Base-by-base conservation (phyloP, 208 protist species). In the Kentomonas sorsogonicus region DNA sequence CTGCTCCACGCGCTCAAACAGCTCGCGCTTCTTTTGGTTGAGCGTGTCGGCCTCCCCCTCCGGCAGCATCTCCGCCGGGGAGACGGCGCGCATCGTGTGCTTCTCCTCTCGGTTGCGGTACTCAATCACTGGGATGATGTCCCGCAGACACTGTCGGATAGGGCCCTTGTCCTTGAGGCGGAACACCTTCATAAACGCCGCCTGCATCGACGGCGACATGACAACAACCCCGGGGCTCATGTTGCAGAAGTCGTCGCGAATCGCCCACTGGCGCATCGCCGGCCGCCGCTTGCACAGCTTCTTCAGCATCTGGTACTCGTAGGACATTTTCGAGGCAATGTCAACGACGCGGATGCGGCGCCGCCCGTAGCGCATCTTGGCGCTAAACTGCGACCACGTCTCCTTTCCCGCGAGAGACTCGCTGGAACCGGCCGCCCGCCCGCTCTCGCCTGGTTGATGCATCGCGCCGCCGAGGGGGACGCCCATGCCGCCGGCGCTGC, bases 241-340 rank as follows among this genome's bases (percentile, higher is more conserved):
- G 54, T 90, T 73, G 60, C 83, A 90, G 63, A 85, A 87, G 53
- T 94, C 87, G 63, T 94, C 83, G 18, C 87, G 80, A 53, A 94
- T 76, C 4, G 72, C 67, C 79, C 83, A 94, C 72, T 94, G 87
- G 48, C 87, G 83, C 77, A 94, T 86, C n/a, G 79, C 66, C 5
- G 87, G 87, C 13, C 86, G 83, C 11, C 76, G 70, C 53, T 79
- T 74, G 53, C 84, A 95, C 81, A 90, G 89, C 60, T 86, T 91
- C 64, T 91, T 89, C 10, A 94, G 60, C 62, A 83, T 77, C 67
- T 96, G 86, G 57, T 97, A 94, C 63, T 96, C 91, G 72, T 96
- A 97, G 29, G 83, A 84, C 69, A 97, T 91, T 62, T 92, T 89
- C 6, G 91, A 71, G 10, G 89, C 91, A 9, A 93, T 67, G 47